Evolutionary conservation across 148 eudicot species (phyloP).

Genomic region (Rhododendron williamsianum): DNA sequence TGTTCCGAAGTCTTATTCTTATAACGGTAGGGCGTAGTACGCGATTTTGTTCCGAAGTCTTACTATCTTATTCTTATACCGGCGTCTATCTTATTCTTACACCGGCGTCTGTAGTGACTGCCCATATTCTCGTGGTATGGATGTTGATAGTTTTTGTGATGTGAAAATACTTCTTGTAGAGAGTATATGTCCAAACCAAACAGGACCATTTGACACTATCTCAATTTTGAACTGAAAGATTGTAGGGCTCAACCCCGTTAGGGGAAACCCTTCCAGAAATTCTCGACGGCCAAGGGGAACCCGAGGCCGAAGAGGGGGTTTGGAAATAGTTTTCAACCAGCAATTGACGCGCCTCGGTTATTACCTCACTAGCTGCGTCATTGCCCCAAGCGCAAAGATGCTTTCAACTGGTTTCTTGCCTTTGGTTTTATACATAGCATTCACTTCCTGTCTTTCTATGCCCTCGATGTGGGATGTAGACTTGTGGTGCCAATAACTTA

Average conservation of each 20-base stretch:
- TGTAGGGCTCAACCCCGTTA: constrained; percentile 1
- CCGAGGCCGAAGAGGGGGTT: constrained; percentile 14
- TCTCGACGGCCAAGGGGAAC: constrained; percentile 4
- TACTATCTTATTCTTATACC: too few species aligned
- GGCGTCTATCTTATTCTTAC: too few species aligned
- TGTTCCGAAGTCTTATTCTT: too few species aligned
- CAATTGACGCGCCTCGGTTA: constrained; percentile 11
- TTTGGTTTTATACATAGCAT: background rate
- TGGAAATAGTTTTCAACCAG: constrained; percentile 16
- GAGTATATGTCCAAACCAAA: too few species aligned
- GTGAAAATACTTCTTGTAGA: too few species aligned
- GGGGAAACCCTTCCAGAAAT: constrained; percentile 7
- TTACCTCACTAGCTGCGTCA: constrained; percentile 6
- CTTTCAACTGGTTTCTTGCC: accelerated
- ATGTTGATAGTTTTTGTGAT: too few species aligned
- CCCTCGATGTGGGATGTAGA: background rate
- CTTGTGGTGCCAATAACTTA: background rate
- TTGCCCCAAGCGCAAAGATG: constrained; percentile 13
- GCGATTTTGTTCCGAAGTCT: too few species aligned
- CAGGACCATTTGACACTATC: too few species aligned
- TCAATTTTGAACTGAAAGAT: background rate
- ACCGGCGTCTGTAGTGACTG: too few species aligned
- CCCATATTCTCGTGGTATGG: too few species aligned
- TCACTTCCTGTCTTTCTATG: background rate
- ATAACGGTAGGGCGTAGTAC: too few species aligned